phyloP scores from a whole-genome alignment of 2,329 filamentous ascomycete species.

The Pseudopyricularia javanii region DNA sequence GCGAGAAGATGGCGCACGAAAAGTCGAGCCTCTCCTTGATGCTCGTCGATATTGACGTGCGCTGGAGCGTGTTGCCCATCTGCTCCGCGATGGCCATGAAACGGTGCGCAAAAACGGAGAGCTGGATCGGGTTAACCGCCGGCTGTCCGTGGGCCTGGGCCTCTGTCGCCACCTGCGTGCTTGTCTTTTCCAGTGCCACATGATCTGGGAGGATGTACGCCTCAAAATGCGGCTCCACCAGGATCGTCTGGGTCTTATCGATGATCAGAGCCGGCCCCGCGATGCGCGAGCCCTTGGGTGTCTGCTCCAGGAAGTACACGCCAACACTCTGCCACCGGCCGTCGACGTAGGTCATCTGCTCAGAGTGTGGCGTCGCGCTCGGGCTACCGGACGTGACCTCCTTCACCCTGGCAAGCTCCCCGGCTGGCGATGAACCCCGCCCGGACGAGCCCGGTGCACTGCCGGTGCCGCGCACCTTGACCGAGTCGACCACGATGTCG shows the following conservation, averaged over 20 bases:
- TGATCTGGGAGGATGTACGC: conserved; percentile 65
- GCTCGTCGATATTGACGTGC: conserved; percentile 58
- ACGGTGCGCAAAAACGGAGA: conserved; percentile 58
- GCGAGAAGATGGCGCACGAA: conserved; percentile 59
- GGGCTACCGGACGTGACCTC: conserved; percentile 37
- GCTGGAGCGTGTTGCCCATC: conserved; percentile 59
- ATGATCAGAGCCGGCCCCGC: conserved; percentile 55
- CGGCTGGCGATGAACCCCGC: no score
- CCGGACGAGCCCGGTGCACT: no score
- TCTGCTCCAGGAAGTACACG: no score
- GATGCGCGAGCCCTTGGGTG: no score
- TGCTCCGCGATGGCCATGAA: conserved; percentile 66
- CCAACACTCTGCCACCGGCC: no score
- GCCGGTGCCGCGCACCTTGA: conserved; percentile 54
- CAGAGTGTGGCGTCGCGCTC: conserved; percentile 43
- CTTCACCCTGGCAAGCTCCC: no score
- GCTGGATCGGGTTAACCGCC: conserved; percentile 53
- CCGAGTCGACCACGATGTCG: conserved; percentile 61
- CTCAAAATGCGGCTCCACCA: conserved; percentile 54
- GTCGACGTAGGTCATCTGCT: no score
- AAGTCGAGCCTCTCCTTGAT: conserved; percentile 64
- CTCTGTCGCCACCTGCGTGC: no score
- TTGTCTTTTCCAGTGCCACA: no score
- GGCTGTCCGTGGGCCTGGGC: neutral
- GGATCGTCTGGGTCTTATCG: conserved; percentile 57